phyloP scores from a whole-genome alignment of 768 basidiomycete species.

The Trametes punicea region DNA sequence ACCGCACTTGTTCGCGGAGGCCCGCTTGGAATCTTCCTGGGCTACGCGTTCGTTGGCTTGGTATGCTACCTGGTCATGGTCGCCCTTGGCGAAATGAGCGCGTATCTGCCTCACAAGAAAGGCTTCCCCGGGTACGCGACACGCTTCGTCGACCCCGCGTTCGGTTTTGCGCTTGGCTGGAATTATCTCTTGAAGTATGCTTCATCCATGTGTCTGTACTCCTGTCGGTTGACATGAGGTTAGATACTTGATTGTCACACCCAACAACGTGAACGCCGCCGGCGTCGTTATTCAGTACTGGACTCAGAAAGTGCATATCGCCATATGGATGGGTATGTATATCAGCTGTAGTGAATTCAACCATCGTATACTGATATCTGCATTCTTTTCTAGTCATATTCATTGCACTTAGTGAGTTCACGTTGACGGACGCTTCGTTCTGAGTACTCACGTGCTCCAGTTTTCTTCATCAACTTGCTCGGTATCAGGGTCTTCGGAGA shows the following conservation, averaged over 20 bases:
- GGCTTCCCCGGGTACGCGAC: slow-evolving; percentile 57
- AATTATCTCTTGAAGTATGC: slow-evolving; percentile 57
- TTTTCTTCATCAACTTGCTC: slow-evolving; percentile 54
- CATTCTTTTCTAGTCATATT: slow-evolving; percentile 43
- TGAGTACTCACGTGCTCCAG: slow-evolving; percentile 27
- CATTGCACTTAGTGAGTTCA: slow-evolving; percentile 49
- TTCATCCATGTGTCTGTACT: not conserved
- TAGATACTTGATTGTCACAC: slow-evolving; percentile 56
- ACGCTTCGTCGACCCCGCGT: slow-evolving; percentile 64
- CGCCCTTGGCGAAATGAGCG: slow-evolving; percentile 38
- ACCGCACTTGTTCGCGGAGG: slow-evolving; percentile 56
- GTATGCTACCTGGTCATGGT: slow-evolving; percentile 61
- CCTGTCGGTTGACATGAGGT: slow-evolving; percentile 6
- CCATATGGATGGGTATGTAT: slow-evolving; percentile 55
- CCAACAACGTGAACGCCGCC: slow-evolving; percentile 63
- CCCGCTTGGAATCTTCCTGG: slow-evolving; percentile 44
- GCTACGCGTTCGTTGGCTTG: slow-evolving; percentile 48
- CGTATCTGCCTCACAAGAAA: slow-evolving; percentile 55
- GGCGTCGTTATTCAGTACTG: slow-evolving; percentile 40
- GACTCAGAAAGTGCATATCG: slow-evolving; percentile 38
- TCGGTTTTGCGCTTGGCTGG: slow-evolving; percentile 65
- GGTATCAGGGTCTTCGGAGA: slow-evolving; percentile 69
- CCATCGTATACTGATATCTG: not conserved
- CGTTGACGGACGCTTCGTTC: no score
- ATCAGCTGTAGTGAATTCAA: not conserved